A percentile compares a stretch with the other conserved stretches of the same genome.
Conservation (phyloP, 1,284 basidiomycete genomes). For the Marasmius oreades region DNA sequence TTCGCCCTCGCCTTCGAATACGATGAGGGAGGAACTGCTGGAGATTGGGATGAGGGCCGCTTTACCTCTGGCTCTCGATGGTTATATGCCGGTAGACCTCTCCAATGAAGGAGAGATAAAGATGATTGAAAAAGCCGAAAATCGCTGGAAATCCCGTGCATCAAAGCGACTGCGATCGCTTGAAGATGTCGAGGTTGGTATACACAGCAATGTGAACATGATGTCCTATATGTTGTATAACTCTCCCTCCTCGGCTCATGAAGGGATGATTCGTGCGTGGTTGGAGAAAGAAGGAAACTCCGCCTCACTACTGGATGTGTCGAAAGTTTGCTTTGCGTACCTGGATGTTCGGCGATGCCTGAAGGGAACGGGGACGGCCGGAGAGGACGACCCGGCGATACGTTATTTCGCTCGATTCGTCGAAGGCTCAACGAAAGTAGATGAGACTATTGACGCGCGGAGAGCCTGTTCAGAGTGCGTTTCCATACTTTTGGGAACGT, state of each 20-base stretch:
- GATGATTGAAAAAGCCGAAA: slow-evolving; percentile 14
- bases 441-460: background rate
- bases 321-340: slow-evolving; percentile 16
- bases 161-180: slow-evolving; percentile 18
- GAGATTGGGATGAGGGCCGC: slow-evolving; percentile 35
- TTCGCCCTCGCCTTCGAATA: slow-evolving; percentile 27
- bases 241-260: no score
- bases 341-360: slow-evolving; percentile 2
- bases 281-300: no score
- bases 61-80: slow-evolving; percentile 31
- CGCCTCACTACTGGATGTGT: slow-evolving; percentile 20
- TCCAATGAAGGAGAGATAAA: background rate
- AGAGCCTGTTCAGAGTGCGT: background rate
- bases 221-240: no score
- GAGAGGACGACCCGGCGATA: background rate
- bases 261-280: no score
- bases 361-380: background rate
- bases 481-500: background rate
- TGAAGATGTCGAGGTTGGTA: no score
- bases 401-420: background rate
- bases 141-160: slow-evolving; percentile 25
- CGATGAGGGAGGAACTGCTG: slow-evolving; percentile 42
- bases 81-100: background rate
- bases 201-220: no score
- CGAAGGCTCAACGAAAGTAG: background rate